phyloP scores from a whole-genome alignment of 225 moss, liverwort and hornwort genomes.

The Physcomitrellopsis africana region DNA sequence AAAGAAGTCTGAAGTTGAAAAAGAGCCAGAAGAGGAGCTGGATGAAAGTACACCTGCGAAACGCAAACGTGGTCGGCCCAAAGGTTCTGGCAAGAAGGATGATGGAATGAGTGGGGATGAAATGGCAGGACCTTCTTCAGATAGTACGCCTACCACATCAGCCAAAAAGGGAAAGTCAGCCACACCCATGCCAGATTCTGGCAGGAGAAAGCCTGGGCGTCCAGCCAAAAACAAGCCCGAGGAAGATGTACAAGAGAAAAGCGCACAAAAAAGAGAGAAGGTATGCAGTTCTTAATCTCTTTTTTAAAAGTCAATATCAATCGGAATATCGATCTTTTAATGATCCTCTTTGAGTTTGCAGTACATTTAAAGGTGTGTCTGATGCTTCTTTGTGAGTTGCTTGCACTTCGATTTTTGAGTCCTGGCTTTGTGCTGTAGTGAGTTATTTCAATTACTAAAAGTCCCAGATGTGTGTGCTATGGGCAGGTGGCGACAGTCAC shows the following conservation, averaged over 20 bases:
- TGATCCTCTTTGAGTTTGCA: background rate
- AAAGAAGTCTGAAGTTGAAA: constrained; percentile 60
- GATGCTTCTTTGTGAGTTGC: background rate
- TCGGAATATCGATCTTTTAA: background rate
- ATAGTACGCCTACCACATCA: constrained; percentile 56
- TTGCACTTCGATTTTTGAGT: background rate
- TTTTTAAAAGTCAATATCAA: background rate
- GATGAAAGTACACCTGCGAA: constrained; percentile 61
- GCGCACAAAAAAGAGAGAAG: constrained; percentile 64
- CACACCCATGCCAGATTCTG: constrained; percentile 49
- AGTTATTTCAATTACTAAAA: constrained; percentile 12
- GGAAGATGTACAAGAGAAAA: constrained; percentile 58
- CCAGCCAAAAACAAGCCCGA: constrained; percentile 60
- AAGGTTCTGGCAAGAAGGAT: constrained; percentile 61
- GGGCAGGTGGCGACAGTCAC: constrained; percentile 45
- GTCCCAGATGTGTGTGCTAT: background rate
- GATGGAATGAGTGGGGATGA: constrained; percentile 56
- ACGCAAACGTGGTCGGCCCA: constrained; percentile 87
- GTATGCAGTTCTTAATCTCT: constrained; percentile 28
- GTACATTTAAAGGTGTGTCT: no score
- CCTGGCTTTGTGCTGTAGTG: no score
- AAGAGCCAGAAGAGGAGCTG: constrained; percentile 46
- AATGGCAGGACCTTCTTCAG: constrained; percentile 58
- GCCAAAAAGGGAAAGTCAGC: constrained; percentile 68
- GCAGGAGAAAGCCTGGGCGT: constrained; percentile 71